Evolutionary conservation across 306 rosid species (phyloP).

Genomic region (Canavalia ensiformis): DNA sequence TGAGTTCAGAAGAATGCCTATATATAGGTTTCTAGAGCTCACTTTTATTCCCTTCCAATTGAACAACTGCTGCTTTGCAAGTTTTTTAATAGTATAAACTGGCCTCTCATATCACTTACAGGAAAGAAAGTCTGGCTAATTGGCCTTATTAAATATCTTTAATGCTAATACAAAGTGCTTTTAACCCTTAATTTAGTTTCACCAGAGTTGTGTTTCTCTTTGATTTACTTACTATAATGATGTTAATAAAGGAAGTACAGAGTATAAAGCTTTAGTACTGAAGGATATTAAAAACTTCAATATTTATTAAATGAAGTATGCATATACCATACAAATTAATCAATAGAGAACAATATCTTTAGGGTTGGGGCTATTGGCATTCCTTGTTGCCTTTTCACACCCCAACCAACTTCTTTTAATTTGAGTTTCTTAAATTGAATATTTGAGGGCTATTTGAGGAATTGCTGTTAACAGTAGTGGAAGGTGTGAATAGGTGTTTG

Average conservation of each 20-base stretch:
- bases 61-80: background rate
- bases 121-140: background rate
- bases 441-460: constrained; percentile 13
- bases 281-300: background rate
- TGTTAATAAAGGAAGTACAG: background rate
- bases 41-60: constrained; percentile 11
- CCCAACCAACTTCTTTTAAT: constrained; percentile 24
- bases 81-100: background rate
- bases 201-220: background rate
- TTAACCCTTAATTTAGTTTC: background rate
- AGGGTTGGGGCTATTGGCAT: constrained; percentile 17
- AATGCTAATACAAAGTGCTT: constrained; percentile 16
- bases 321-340: constrained; percentile 9
- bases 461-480: constrained; percentile 12
- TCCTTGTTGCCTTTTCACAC: background rate
- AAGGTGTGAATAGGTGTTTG: constrained; percentile 18
- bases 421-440: constrained; percentile 4
- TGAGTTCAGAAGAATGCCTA: background rate
- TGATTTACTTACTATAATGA: constrained; percentile 7
- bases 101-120: constrained; percentile 9
- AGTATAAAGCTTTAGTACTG: background rate
- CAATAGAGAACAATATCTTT: constrained; percentile 3
- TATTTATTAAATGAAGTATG: background rate
- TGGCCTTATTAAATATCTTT: constrained; percentile 15
- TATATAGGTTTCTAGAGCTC: constrained; percentile 6